Conservation (phyloP, 2,329 filamentous ascomycete genomes). For the Achaetomium macrosporum region DNA sequence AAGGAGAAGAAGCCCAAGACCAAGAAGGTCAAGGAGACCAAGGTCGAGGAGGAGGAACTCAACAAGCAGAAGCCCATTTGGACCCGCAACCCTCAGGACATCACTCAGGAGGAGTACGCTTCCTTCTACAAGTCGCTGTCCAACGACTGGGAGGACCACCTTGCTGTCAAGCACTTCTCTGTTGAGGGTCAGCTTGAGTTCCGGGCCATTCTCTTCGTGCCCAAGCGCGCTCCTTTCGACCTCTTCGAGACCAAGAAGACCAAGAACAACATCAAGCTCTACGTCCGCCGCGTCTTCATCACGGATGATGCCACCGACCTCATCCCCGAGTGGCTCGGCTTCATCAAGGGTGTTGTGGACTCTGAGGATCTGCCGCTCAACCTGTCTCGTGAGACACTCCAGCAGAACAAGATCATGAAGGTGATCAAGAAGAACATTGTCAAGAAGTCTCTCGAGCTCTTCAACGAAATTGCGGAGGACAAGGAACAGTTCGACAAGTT, state of each 20-base stretch:
- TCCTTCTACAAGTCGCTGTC: constrained; percentile 99
- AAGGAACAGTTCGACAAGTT: constrained; percentile 99
- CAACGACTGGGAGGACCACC: constrained; percentile 99
- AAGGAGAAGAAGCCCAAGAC: constrained; percentile 87
- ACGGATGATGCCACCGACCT: constrained; percentile 98
- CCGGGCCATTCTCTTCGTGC: constrained; percentile 98
- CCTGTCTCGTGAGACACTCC: constrained; percentile 98
- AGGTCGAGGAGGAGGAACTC: constrained; percentile 98
- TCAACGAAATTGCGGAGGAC: constrained; percentile 98
- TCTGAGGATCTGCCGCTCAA: constrained; percentile 99
- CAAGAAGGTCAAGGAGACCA: constrained; percentile 99
- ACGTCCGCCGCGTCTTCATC: constrained; percentile 99
- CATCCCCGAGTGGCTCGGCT: constrained; percentile 98
- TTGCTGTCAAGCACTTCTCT: constrained; percentile 99
- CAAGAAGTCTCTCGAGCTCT: constrained; percentile 99
- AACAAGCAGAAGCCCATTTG: constrained; percentile 99
- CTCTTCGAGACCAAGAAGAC: constrained; percentile 99
- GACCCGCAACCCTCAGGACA: constrained; percentile 96
- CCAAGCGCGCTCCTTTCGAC: constrained; percentile 98
- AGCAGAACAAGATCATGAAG: constrained; percentile 99
- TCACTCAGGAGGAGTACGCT: constrained; percentile 92
- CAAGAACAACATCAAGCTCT: constrained; percentile 99
- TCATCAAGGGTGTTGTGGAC: constrained; percentile 99
- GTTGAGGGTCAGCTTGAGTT: constrained; percentile 99
- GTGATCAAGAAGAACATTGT: constrained; percentile 88